Evolutionary conservation across 176 grass and related monocot genomes (phyloP), one percentile per base, ranked within the genome.

Genomic region (Elaeis guineensis): DNA sequence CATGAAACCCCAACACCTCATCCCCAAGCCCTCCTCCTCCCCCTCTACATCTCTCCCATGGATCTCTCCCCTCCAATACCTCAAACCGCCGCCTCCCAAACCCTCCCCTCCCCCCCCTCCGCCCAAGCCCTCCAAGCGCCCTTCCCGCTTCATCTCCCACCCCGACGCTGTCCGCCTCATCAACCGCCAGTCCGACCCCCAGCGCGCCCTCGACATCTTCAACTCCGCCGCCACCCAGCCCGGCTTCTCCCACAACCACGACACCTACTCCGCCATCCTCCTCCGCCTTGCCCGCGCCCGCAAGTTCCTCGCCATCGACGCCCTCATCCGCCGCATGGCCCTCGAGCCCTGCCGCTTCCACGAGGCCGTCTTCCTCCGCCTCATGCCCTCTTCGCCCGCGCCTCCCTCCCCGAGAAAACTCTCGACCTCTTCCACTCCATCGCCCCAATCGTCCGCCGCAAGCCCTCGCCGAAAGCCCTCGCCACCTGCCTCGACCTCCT

Each of bases 171-270:
- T 68, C 24, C 78, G 53, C 79, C 73, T 90, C 72, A 90, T 95
- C 78, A 75, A 77, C 57, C 17, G 69, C 49, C 72, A 82, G 51
- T 49, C 61, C 5, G 70, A 85, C 25, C 71, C 83, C 16, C 90
- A 90, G 69, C 67, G 60, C 74, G 83, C 86, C 59, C 77, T 95
- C 50, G 90, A 95, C 80, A 63, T 95, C 65, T 95, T 95, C 77
- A 90, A 95, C 57, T 71, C 86, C 12, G 77, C 78, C 52, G 73
- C 83, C 17, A 8, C 30, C 7, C 86, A 95, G 75, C 90, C 71
- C 11, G 86, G 80, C 14, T 90, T 95, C 77, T 75, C 83, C 25
- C 90, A 95, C 83, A 90, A 85, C 53, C 74, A 89, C 0, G 49
- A 61, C 72, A 90, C 91, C 21, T 86, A 87, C 67, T 75, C 86